Evolutionary conservation across 306 rosid species (phyloP).

Genomic region (Vigna nakashimae): DNA sequence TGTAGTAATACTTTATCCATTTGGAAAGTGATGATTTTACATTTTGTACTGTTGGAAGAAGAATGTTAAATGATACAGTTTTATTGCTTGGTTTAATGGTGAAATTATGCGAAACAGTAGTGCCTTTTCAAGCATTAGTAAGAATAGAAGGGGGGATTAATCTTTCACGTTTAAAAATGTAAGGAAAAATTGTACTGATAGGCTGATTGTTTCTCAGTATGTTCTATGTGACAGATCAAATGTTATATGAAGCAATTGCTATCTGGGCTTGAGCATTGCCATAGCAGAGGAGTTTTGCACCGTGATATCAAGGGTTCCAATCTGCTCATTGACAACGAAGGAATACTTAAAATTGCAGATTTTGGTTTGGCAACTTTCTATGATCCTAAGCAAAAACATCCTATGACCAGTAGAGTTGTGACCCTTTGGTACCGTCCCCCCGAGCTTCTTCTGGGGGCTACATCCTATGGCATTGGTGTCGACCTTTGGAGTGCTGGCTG

Average conservation of each 20-base stretch:
- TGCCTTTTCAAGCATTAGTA: not conserved
- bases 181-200: slow-evolving; percentile 14
- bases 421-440: slow-evolving; percentile 99
- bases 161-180: not conserved
- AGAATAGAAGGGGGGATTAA: not conserved
- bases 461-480: slow-evolving; percentile 67
- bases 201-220: slow-evolving; percentile 47
- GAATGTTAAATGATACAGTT: not conserved
- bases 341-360: slow-evolving; percentile 87
- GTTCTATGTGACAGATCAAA: slow-evolving; percentile 66
- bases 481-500: slow-evolving; percentile 99
- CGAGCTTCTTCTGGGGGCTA: slow-evolving; percentile 94
- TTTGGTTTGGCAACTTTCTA: slow-evolving; percentile 84
- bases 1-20: not conserved
- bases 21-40: not conserved
- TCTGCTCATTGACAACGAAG: slow-evolving; percentile 81
- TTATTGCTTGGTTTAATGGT: slow-evolving; percentile 28
- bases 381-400: slow-evolving; percentile 68
- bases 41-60: not conserved
- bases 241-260: slow-evolving; percentile 88
- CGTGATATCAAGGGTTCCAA: slow-evolving; percentile 96
- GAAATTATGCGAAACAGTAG: not conserved
- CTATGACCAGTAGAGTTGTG: slow-evolving; percentile 93
- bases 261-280: slow-evolving; percentile 96
- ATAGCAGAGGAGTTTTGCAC: slow-evolving; percentile 83